Evolutionary conservation across 352 stramenopile genomes (phyloP), one percentile per base, ranked within the genome.

Genomic region (Thalassiosira mediterranea): DNA sequence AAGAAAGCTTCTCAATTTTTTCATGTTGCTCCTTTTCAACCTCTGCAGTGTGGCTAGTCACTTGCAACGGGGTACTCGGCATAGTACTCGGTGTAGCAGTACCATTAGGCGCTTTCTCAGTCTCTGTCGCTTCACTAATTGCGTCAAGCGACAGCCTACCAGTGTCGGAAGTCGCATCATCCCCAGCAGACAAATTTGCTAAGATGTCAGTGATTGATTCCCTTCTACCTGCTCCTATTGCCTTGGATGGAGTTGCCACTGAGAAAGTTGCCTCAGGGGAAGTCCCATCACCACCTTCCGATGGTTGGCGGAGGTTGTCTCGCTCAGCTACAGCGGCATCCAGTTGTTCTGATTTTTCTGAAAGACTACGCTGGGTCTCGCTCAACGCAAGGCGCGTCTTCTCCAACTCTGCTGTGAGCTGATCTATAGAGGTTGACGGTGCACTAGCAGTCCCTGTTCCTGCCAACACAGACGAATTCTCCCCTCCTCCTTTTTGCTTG

Each of bases 161-260:
- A 4, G 29, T 31, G 25, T 62, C 48, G n/a, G 38, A 37, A 28
- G 5, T 28, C 17, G 29, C 48, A 57, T 76, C 64, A 37, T 48
- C 53, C 7, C 13, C 53, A 61, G 21, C 54, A 23, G 65, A 75
- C 21, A 79, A 51, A 3, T 59, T 49, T 38, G 69, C 62, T 37
- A 79, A 72, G 40, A 79, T 79, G 40, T 79, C 69, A 44, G 21
- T 17, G 51, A 79, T 71, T 1, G 69, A 67, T 58, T 79, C 69
- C 47, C 62, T 42, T 7, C 52, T 19, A 28, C 19, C 28, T 8
- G 68, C 51, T 40, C 58, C 68, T 28, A 48, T 79, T 38, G 52
- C 69, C 38, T 67, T 72, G 25, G 69, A 79, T 21, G 69, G 60
- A 58, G 69, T 71, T 2, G 60, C 28, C 25, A 51, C 7, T 11